phyloP scores from a whole-genome alignment of 1,284 basidiomycete genomes.

The Inonotus hispidus region DNA sequence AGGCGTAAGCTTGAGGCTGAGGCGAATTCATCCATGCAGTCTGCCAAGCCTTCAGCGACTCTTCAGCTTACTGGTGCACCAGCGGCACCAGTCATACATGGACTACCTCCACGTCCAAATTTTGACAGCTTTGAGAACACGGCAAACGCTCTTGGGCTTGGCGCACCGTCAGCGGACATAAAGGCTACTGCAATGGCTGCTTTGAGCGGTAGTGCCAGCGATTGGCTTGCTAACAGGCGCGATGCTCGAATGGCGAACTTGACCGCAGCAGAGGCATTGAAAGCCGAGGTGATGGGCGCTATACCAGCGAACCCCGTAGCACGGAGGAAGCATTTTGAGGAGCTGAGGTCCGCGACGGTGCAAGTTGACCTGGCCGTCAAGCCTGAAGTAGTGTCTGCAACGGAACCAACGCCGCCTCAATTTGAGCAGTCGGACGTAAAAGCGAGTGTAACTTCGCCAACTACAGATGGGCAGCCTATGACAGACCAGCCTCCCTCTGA shows the following conservation, averaged over 20 bases:
- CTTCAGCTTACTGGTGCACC: constrained; percentile 34
- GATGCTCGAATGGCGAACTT: constrained; percentile 95
- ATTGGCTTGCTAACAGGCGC: constrained; percentile 82
- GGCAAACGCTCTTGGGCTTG: constrained; percentile 70
- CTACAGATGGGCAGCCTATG: not conserved
- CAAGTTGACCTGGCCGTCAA: not conserved
- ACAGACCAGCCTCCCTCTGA: constrained; percentile 1
- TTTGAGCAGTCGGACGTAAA: no score
- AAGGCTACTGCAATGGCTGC: constrained; percentile 55
- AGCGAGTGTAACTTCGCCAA: no score
- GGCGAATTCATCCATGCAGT: constrained; percentile 36
- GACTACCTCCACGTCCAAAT: constrained; percentile 52
- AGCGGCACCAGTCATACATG: constrained; percentile 43
- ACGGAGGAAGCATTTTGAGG: constrained; percentile 2
- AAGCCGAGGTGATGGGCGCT: constrained; percentile 80
- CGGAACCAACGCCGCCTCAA: not conserved
- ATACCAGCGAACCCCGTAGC: constrained; percentile 46
- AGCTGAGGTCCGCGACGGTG: not conserved
- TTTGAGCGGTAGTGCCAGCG: constrained; percentile 74
- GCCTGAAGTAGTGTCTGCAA: not conserved
- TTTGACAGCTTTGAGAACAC: constrained; percentile 65
- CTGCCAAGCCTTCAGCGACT: constrained; percentile 24
- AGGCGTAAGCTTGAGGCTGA: constrained; percentile 79
- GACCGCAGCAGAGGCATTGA: constrained; percentile 90
- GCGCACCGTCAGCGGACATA: constrained; percentile 45